Evolutionary conservation across 768 basidiomycete species (phyloP), one percentile per base, ranked within the genome.

Genomic region (Panaeolus cyanescens): DNA sequence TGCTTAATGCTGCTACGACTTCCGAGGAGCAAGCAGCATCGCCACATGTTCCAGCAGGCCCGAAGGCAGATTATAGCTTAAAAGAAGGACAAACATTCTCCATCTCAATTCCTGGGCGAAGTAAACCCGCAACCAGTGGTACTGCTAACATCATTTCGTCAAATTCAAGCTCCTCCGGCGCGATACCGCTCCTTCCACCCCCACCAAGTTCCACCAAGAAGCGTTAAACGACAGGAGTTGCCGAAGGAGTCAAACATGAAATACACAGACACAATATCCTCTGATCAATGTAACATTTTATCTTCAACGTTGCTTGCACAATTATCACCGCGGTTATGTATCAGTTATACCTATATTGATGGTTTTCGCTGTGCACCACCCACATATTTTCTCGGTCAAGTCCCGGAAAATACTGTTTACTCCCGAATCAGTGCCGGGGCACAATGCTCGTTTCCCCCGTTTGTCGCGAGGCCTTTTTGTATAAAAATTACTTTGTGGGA

Each of bases 31-130:
- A 50, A 50, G n/a, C 22, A 30, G 6, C 83, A 1, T 89, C 91
- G n/a, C 87, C 91, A 8, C 84, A 89, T 65, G 66, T 91, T 59
- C 89, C 93, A 12, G 62, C 82, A 8, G 93, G 90, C 9, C 92
- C 93, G 1, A 95, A 94, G 80, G 93, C 93, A 74, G 95, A 98
- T 67, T 97, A 95, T 74, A 91, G 91, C 36, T 76, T 98, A 66
- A 97, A 96, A 73, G 93, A 95, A 66, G 95, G 95, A 8, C 93
- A 98, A 72, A 97, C 95, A 0, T 96, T 98, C 73, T 89, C 90
- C 4, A 96, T 98, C 65, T 79, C 85, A 32, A 93, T 97, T 61
- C 96, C 95, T 6, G 94, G 95, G n/a, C 86, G 89, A 57, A 77
- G 73, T 59, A 83, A 82, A 71, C 62, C 75, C 17, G 63, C 74